Base-by-base conservation (phyloP, 345 rosid species). In the Durio zibethinus region DNA sequence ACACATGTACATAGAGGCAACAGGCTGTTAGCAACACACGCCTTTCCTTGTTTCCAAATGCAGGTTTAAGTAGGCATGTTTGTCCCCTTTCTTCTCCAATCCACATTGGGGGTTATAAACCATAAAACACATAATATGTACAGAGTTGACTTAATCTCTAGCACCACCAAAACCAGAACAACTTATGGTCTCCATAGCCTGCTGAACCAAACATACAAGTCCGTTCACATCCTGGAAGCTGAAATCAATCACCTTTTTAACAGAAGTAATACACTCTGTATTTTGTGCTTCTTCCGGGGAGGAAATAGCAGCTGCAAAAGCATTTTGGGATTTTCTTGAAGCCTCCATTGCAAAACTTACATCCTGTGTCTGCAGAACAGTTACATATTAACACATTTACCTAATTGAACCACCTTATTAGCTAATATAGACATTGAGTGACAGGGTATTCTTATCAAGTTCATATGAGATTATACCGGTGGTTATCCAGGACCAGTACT, bases 161-260 rank as follows among this genome's bases (percentile, higher is more conserved):
- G 81, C 83, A 78, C 77, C 84, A 81, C 75, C 65, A 53, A 84
- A 68, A 76, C 77, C 86, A 9, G 80, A 74, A 73, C 78, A 80
- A 77, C 79, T 82, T 78, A 90, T 81, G 76, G 90, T 87, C 82
- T 85, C 87, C 87, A 81, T 81, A 65, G 94, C 91, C 35, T 70
- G 85, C 83, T 83, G 88, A 82, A 90, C 90, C 83, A 86, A 77
- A 74, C 79, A 76, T 82, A 94, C 52, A 56, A 94, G 84, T 50
- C 81, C 87, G 47, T 88, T 89, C 64, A 92, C 84, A 72, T 92
- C 94, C 75, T 94, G 94, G 86, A 91, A 89, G 88, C 90, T 88
- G 77, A 88, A 92, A 82, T 91, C 88, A 75, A 91, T 78, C 25
- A 81, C 94, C 79, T 80, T 86, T 83, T 79, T 90, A 77, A 92